These are phyloP conservation scores for Tetrahymena elliotti DNA, from an alignment of 73 alveolate species.

Conservation along the genomic window DNA sequence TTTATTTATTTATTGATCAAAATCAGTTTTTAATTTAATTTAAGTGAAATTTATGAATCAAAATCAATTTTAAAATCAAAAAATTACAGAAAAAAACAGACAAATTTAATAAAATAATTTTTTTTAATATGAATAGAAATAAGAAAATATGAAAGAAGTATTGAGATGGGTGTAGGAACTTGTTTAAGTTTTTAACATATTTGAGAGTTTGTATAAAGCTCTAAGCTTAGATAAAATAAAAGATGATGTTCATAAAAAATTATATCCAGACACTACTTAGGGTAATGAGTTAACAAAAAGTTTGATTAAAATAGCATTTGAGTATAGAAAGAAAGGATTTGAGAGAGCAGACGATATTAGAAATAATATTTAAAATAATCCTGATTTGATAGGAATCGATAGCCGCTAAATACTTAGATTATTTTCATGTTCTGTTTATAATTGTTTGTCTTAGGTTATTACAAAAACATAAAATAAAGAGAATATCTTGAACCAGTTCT, in stretches of 20 bases:
- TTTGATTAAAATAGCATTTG: slow-evolving; percentile 63
- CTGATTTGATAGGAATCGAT: neutral
- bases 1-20: too few relatives aligned
- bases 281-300: slow-evolving; percentile 92
- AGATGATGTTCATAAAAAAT: slow-evolving; percentile 63
- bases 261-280: slow-evolving; percentile 64
- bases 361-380: slow-evolving; percentile 28
- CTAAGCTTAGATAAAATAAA: slow-evolving; percentile 64
- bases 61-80: too few relatives aligned
- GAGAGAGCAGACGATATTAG: slow-evolving; percentile 56
- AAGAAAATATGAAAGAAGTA: neutral
- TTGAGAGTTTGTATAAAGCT: slow-evolving; percentile 60
- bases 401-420: slow-evolving; percentile 50
- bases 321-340: slow-evolving; percentile 67
- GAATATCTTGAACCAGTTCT: slow-evolving; percentile 74
- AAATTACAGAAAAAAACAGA: too few relatives aligned
- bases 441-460: slow-evolving; percentile 71
- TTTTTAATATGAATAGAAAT: neutral
- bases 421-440: slow-evolving; percentile 70
- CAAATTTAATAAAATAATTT: too few relatives aligned
- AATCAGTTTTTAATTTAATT: too few relatives aligned
- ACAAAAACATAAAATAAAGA: slow-evolving; percentile 86
- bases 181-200: slow-evolving; percentile 58
- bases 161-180: slow-evolving; percentile 29
- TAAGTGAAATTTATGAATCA: too few relatives aligned